Evolutionary conservation across 2,329 filamentous ascomycete genomes (phyloP).

Genomic region (Colletotrichum tabaci): DNA sequence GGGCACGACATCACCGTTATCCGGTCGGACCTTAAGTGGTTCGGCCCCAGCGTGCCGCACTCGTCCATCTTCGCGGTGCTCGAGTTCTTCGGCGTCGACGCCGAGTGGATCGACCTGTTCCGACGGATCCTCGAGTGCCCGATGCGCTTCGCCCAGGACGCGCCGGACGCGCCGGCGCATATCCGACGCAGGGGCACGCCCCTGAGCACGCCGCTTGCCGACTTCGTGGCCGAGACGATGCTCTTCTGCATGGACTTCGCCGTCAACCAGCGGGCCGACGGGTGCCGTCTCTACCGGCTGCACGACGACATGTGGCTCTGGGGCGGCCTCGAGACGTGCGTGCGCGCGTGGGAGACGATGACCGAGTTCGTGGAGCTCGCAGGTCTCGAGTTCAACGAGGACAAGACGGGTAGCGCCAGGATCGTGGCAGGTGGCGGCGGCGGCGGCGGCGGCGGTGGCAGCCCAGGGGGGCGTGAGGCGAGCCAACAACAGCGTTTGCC

Average conservation of each 20-base stretch:
- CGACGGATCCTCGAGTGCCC: slow-evolving; percentile 66
- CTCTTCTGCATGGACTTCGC: slow-evolving; percentile 75
- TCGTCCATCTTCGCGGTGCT: slow-evolving; percentile 67
- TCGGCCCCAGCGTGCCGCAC: slow-evolving; percentile 71
- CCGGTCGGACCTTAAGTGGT: slow-evolving; percentile 71
- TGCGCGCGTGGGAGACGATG: slow-evolving; percentile 68
- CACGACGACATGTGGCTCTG: slow-evolving; percentile 78
- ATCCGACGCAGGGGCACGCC: slow-evolving; percentile 68
- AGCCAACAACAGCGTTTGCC: not conserved
- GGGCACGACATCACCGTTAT: slow-evolving; percentile 67
- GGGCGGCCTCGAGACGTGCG: slow-evolving; percentile 64
- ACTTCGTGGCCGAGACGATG: slow-evolving; percentile 69
- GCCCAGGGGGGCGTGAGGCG: not conserved
- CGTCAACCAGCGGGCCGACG: slow-evolving; percentile 68
- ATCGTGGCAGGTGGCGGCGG: slow-evolving; percentile 51
- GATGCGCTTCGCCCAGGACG: slow-evolving; percentile 66
- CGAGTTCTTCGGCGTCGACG: slow-evolving; percentile 67
- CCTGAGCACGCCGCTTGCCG: slow-evolving; percentile 68
- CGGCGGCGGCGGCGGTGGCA: slow-evolving; percentile 19
- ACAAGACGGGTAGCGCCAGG: slow-evolving; percentile 69
- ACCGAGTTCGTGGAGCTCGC: slow-evolving; percentile 64
- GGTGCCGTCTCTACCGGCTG: slow-evolving; percentile 69
- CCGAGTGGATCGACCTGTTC: slow-evolving; percentile 70
- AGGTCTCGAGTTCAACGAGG: slow-evolving; percentile 68
- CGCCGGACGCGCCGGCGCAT: slow-evolving; percentile 55